Evolutionary conservation across 2,329 filamentous ascomycete species (phyloP), one percentile per base, ranked within the genome.

Genomic region (Colletotrichum coccodes): DNA sequence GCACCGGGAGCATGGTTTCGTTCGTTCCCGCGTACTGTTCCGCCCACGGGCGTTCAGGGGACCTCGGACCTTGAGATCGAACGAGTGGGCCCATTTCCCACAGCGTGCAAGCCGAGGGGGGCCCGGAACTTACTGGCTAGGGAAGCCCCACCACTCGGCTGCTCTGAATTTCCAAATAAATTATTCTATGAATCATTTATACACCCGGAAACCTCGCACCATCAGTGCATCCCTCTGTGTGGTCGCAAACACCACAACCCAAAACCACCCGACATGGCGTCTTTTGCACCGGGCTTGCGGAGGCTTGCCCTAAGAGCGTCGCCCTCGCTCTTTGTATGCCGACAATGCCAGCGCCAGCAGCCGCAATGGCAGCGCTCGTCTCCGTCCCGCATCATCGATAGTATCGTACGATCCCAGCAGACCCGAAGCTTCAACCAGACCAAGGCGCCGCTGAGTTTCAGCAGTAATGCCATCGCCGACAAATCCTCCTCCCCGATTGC

Each of bases 341-440:
- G 84, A 71, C 85, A 86, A 81, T 87, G 84, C 76, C 81, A 79
- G 69, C 71, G 73, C 32, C 75, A 75, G 26, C 73, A 75, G 54
- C 72, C 74, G n/a, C 71, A 66, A 46, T 66, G 71, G 70, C 49
- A 52, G 30, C 60, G 74, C 72, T 73, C 75, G 64, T 38, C 52
- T 12, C 74, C 81, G 50, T 83, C 80, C 23, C 79, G 76, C 50
- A 80, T 84, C 71, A 75, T 84, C 69, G 79, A 79, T 64, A 47
- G 40, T n/a, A 75, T 76, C 71, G 73, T 81, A 75, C 81, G 80
- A 73, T 77, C 75, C n/a, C 78, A 65, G 53, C 65, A 68, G 66
- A 38, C 26, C 49, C 62, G 82, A 66, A 74, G 76, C 60, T 82
- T 80, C 71, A 79, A 80, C 42, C 79, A 78, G 71, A 76, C 75